A percentile compares a stretch with the other conserved stretches of the same genome.
phyloP scores from a whole-genome alignment of 257 asterid species.

The Jasminum sambac region DNA sequence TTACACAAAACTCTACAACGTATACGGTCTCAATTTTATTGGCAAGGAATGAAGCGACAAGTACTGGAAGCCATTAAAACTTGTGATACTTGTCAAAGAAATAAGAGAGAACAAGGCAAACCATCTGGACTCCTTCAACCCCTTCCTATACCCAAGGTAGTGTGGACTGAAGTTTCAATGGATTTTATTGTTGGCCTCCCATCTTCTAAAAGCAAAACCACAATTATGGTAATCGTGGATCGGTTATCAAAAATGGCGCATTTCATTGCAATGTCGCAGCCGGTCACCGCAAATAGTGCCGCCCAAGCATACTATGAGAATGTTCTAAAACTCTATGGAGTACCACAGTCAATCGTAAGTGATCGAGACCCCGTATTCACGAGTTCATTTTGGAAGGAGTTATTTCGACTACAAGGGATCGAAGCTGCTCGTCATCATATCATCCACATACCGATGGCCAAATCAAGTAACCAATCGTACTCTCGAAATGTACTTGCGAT shows the following conservation, averaged over 20 bases:
- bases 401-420: not conserved
- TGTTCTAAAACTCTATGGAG: not conserved
- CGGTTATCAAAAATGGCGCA: not conserved
- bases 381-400: not conserved
- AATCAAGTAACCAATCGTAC: no score
- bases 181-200: not conserved
- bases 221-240: not conserved
- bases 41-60: no score
- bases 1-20: no score
- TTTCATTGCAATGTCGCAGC: not conserved
- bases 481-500: no score
- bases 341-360: not conserved
- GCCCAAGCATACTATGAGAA: not conserved
- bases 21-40: no score
- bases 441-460: not conserved
- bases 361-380: not conserved
- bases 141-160: no score
- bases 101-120: no score
- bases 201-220: not conserved
- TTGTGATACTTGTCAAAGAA: no score
- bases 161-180: not conserved
- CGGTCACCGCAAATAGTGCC: not conserved
- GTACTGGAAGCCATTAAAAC: no score
- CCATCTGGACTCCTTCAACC: no score
- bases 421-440: not conserved